Evolutionary conservation across 176 grass and related monocot genomes (phyloP).

Genomic region (Phyllostachys edulis): DNA sequence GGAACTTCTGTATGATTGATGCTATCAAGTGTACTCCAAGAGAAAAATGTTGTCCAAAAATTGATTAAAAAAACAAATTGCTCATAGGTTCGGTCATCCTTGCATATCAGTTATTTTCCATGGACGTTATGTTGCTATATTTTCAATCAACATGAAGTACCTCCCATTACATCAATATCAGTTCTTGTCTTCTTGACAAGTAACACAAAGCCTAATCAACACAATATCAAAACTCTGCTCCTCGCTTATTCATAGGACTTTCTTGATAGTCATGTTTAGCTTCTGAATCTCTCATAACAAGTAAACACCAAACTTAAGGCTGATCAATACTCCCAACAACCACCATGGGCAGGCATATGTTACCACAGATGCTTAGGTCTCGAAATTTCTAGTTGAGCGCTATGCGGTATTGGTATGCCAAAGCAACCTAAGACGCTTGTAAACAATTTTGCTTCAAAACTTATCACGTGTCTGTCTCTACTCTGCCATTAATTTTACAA

Average conservation of each 20-base stretch:
- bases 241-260: not conserved
- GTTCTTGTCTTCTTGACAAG: not conserved
- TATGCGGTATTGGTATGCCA: not conserved
- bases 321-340: not conserved
- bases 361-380: not conserved
- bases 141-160: not conserved
- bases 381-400: not conserved
- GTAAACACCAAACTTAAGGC: not conserved
- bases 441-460: not conserved
- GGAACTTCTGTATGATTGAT: conserved; percentile 2
- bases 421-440: not conserved
- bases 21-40: not conserved
- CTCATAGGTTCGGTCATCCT: not conserved
- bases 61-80: not conserved
- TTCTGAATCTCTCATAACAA: conserved; percentile 20
- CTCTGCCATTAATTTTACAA: not conserved
- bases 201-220: not conserved
- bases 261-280: not conserved
- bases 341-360: not conserved
- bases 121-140: not conserved
- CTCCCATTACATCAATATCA: not conserved
- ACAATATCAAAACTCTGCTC: not conserved
- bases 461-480: not conserved
- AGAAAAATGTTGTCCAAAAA: not conserved
- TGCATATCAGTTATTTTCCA: not conserved